Base-by-base conservation (phyloP, 371 early-diverging fungal genomes). In the Syncephalastrum contaminatum region DNA sequence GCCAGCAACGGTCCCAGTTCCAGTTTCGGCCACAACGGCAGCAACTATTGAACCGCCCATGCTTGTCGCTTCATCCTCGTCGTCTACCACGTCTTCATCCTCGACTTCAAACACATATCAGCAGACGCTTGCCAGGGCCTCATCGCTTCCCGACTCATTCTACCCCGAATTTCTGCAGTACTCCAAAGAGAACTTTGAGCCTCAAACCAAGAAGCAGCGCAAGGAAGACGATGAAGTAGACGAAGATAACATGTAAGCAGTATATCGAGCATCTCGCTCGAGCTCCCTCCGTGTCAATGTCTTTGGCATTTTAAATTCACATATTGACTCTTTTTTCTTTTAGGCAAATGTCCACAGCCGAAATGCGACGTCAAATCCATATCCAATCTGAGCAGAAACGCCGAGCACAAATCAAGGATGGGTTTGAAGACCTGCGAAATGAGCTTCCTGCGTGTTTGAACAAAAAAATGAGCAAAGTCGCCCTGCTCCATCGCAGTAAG, bases 341-440 rank as follows among this genome's bases (percentile, higher is more conserved):
- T 22, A 51, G 51, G 43, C n/a, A 51, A 5, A 49, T 59, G 47
- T 53, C 55, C n/a, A 61, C 61, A 18, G 55, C 72, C 19, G 75
- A 75, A 41, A 50, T 72, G 50, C 70, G 77, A 21, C 66, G 72
- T 43, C 77, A 69, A 48, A 70, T 76, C 39, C 77, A 76, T 54
- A 76, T 76, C 44, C 77, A 76, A 50, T 70, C 71, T 20, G 76
- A 75, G 48, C 76, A 75, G 53, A 75, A 70, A 54, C 68, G 76
- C 45, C 65, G 76, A 25, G 75, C 75, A 15, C 72, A 75, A 60
- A 75, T 75, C 51, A 75, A 75, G 55, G 69, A 69, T 48, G 75
- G 75, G 2, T 75, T 75, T 60, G 75, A 75, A 39, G 69, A 72
- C 21, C 56, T 72, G 39, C 62, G 73, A 4, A 60, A 65, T 20